phyloP scores from a whole-genome alignment of 2,329 filamentous ascomycete species.

The Mycosphaerelloides madeirae region DNA sequence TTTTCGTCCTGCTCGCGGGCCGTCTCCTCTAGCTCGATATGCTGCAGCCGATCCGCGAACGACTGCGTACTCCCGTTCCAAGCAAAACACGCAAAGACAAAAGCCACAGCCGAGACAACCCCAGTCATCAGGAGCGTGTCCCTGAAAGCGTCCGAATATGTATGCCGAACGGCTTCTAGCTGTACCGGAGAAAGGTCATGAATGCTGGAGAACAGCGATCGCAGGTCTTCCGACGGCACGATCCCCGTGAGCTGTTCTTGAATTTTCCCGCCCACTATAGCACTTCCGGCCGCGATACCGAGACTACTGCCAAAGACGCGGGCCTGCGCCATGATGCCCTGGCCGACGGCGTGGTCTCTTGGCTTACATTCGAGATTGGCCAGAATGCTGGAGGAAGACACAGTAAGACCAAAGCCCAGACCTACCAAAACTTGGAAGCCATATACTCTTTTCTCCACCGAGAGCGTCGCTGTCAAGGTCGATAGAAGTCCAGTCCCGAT shows the following conservation, averaged over 20 bases:
- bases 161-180: not conserved
- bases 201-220: not conserved
- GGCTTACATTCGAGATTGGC: slow-evolving; percentile 5
- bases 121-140: too few species aligned
- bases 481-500: slow-evolving; percentile 17
- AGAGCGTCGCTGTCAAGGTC: slow-evolving; percentile 7
- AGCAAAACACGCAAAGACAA: too few species aligned
- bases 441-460: slow-evolving; percentile 6
- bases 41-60: too few species aligned
- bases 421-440: slow-evolving; percentile 21
- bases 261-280: slow-evolving; percentile 1
- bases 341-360: slow-evolving; percentile 7
- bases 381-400: slow-evolving; percentile 5
- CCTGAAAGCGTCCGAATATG: not conserved
- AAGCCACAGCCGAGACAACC: too few species aligned
- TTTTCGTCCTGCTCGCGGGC: too few species aligned
- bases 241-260: not conserved
- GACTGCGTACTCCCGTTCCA: too few species aligned
- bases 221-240: not conserved
- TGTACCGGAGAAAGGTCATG: not conserved
- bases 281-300: slow-evolving; percentile 1
- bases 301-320: slow-evolving; percentile 5
- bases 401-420: slow-evolving; percentile 18
- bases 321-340: slow-evolving; percentile 3
- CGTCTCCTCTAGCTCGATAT: too few species aligned